Evolutionary conservation across 208 protist species (phyloP).

Genomic region (Leishmania tarentolae): DNA sequence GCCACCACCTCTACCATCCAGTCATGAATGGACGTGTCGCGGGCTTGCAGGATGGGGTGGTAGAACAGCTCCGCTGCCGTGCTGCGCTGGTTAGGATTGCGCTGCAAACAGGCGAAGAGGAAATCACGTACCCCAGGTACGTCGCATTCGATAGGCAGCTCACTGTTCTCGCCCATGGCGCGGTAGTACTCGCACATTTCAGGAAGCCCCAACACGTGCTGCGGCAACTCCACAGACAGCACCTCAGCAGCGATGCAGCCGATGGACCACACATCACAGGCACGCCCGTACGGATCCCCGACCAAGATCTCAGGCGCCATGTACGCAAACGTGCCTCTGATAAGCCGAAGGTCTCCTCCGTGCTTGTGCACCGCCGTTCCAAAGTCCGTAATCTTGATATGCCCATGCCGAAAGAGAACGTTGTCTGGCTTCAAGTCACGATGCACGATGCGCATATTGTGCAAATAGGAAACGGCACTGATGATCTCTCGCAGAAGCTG

Average conservation of each 20-base stretch:
- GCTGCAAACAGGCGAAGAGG: conserved; percentile 58
- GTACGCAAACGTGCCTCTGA: conserved; percentile 87
- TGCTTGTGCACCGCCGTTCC: conserved; percentile 73
- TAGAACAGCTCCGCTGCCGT: conserved; percentile 52
- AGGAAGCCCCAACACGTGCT: conserved; percentile 55
- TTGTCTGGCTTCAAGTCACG: conserved; percentile 90
- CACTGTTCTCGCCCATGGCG: conserved; percentile 43
- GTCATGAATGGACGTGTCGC: conserved; percentile 40
- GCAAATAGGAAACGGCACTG: conserved; percentile 70
- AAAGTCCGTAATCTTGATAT: conserved; percentile 82
- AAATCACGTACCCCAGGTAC: conserved; percentile 57
- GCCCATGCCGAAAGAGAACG: conserved; percentile 72
- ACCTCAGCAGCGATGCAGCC: conserved; percentile 94
- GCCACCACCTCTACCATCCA: conserved; percentile 52
- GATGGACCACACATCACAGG: conserved; percentile 95
- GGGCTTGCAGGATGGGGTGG: conserved; percentile 47
- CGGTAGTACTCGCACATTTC: conserved; percentile 80
- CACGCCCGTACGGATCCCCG: conserved; percentile 85
- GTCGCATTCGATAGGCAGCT: conserved; percentile 61
- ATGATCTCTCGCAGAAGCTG: conserved; percentile 69
- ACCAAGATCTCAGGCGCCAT: conserved; percentile 93
- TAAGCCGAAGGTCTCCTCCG: conserved; percentile 43
- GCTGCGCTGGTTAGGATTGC: conserved; percentile 52
- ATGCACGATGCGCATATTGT: conserved; percentile 79
- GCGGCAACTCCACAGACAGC: conserved; percentile 57